Evolutionary conservation across 2,329 filamentous ascomycete genomes (phyloP), one percentile per base, ranked within the genome.

Genomic region (Sclerotinia trifoliorum): DNA sequence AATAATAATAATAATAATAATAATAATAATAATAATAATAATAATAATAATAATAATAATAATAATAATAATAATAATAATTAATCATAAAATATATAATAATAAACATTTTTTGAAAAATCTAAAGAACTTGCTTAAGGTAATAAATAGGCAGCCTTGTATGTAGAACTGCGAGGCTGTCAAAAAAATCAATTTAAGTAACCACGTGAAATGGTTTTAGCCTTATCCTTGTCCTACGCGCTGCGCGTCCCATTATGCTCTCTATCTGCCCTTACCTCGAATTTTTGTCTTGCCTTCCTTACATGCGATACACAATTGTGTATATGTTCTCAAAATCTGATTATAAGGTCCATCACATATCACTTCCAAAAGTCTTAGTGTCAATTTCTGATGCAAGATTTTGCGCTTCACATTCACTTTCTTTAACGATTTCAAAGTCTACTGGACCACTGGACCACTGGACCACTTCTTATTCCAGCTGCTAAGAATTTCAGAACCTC

Each of bases 191-290:
- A 66, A 57, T 66, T 17, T 39, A 58, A 66, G 35, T 29, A 58
- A n/a, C 26, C 63, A 66, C 49, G 49, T 46, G 51, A 57, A 19
- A 46, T 48, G 46, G 32, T 29, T 48, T 49, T 58, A 21, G 19
- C 15, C 11, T 61, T 61, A 57, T 60, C 60, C 66, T 70, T 57
- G 66, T 69, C 54, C 48, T n/a, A 66, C 69, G 67, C 68, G 69
- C 61, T 68, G n/a, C 54, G 51, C 44, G 26, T 54, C 46, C 39
- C 39, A 15, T 44, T 5, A 49, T 15, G 19, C 35, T 32, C 35
- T 32, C 29, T n/a, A 3, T 39, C 29, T 56, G 24, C 65, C 58
- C 52, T 63, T 63, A 7, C 60, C 46, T 42, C 46, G 26, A 39
- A 39, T 8, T 11, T 49, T 35, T 49, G 3, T 39, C 11, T 49